Percentiles rank a stretch among this genome's conserved stretches.
phyloP scores from a whole-genome alignment of 768 basidiomycete genomes.

The Pisolithus marmoratus region DNA sequence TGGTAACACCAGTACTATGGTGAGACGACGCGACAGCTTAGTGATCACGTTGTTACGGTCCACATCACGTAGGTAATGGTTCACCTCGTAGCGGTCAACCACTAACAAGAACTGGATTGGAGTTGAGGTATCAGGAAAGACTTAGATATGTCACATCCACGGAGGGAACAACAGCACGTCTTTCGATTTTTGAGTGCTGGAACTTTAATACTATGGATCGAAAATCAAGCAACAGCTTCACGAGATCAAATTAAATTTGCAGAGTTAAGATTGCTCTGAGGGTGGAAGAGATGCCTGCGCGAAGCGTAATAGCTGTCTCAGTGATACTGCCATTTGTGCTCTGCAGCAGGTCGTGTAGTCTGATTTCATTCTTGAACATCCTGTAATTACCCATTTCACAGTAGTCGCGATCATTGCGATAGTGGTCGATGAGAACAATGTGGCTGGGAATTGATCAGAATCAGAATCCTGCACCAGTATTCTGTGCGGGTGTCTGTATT shows the following conservation, averaged over 20 bases:
- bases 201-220: constrained; percentile 44
- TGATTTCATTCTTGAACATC: constrained; percentile 35
- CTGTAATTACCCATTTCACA: constrained; percentile 40
- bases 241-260: constrained; percentile 2
- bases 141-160: constrained; percentile 39
- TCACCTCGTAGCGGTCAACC: constrained; percentile 32
- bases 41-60: constrained; percentile 51
- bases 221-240: neutral
- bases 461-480: too few species aligned
- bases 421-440: constrained; percentile 41
- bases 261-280: constrained; percentile 11
- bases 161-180: constrained; percentile 33
- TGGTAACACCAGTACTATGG: constrained; percentile 12
- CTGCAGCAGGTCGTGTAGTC: too few species aligned
- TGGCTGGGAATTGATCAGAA: too few species aligned
- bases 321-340: constrained; percentile 42
- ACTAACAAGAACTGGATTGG: constrained; percentile 53
- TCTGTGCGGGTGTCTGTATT: too few species aligned
- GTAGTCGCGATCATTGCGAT: constrained; percentile 33
- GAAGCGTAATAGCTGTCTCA: constrained; percentile 34
- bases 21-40: constrained; percentile 47
- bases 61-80: constrained; percentile 31
- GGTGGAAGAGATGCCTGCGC: constrained; percentile 40
- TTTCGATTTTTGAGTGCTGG: constrained; percentile 41
- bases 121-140: constrained; percentile 58